A percentile compares a stretch with the other conserved stretches of the same genome.
Conservation (phyloP, 1,284 basidiomycete genomes). For the Tilletia horrida region DNA sequence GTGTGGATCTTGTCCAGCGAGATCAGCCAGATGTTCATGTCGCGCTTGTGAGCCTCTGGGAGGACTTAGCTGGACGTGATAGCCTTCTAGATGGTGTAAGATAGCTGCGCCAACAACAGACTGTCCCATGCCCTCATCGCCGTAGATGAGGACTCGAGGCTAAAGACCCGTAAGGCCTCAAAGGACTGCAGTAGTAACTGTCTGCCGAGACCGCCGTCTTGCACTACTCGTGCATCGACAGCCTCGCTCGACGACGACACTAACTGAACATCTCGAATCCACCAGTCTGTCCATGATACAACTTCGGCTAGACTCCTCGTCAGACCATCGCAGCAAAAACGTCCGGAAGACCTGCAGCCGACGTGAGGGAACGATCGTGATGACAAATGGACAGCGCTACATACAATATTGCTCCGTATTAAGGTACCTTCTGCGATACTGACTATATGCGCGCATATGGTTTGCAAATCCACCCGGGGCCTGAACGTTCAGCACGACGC, state of each 20-base stretch:
- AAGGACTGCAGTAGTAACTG: constrained; percentile 65
- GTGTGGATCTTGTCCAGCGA: constrained; percentile 80
- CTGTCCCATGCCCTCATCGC: constrained; percentile 83
- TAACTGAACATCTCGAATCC: too few relatives aligned
- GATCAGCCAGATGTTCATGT: constrained; percentile 49
- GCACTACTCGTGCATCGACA: constrained; percentile 21
- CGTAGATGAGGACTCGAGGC: constrained; percentile 81
- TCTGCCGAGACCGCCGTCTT: constrained; percentile 47
- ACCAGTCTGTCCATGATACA: too few relatives aligned
- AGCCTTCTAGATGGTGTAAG: constrained; percentile 90
- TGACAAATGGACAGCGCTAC: too few relatives aligned
- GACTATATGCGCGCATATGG: neutral
- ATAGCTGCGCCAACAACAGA: constrained; percentile 81
- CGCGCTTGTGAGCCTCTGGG: constrained; percentile 29
- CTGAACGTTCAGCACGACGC: neutral
- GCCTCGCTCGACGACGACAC: constrained; percentile 11
- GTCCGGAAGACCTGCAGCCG: too few relatives aligned
- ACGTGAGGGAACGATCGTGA: too few relatives aligned
- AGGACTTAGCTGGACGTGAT: constrained; percentile 75
- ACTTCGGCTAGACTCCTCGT: too few relatives aligned
- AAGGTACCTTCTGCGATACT: too few relatives aligned
- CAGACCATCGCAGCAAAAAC: too few relatives aligned
- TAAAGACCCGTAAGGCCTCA: constrained; percentile 83
- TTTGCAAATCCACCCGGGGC: too few relatives aligned
- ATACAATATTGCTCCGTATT: too few relatives aligned